Evolutionary conservation across 495 filamentous ascomycete species (phyloP), one percentile per base, ranked within the genome.

Genomic region (Penicillium lividum): DNA sequence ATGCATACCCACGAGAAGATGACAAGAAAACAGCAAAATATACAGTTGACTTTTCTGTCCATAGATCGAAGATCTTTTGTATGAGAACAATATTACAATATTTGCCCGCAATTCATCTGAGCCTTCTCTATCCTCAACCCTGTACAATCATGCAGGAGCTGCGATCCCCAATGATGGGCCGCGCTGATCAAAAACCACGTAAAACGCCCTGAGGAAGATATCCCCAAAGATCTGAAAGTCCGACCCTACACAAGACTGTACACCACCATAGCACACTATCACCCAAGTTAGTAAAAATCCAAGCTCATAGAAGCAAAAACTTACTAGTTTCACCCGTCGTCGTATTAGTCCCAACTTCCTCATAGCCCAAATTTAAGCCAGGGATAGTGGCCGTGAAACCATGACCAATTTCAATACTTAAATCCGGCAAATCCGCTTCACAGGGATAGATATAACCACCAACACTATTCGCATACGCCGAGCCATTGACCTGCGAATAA

Each of bases 201-300:
- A 93, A 63, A 89, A 82, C 22, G 86, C 80, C 73, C 90, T 91
- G 67, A 95, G 84, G 67, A 95, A 86, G 57, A 89, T 81, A 63
- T 93, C 90, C 10, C 91, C 91, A 61, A 86, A 88, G 66, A 95
- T 88, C 67, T 91, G 85, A 58, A 90, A 64, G 4, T 68, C 70
- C 13, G 78, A 77, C 5, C 80, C 80, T 8, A 63, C 60, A 40
- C 83, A 89, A 11, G 82, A 83, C 75, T 91, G 89, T 43, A 92
- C 63, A 55, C 87, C 89, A 54, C 88, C 88, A 59, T 85, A 89
- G 76, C 89, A 92, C 42, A 80, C 86, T 89, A 54, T 47, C 44
- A 53, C 18, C 30, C 27, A 3, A 45, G 25, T 68, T 54, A 68
- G 65, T 27, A 83, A 58, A 81, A 22, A 22, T 1, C 22, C 22